Evolutionary conservation across 305 asterid genomes (phyloP), one percentile per base, ranked within the genome.

Genomic region (Vinca major): DNA sequence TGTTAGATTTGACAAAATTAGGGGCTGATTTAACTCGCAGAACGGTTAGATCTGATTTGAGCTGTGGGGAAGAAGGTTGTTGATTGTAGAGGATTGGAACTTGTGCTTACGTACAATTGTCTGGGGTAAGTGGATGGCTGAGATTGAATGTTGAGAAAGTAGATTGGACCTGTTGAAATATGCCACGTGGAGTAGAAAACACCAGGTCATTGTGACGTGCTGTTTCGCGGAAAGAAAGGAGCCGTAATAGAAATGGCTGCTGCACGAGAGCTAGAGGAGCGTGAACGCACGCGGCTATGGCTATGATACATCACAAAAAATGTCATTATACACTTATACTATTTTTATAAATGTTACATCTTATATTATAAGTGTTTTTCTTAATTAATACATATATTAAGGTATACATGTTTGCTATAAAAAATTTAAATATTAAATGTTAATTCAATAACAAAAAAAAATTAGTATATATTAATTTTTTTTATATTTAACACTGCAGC

Each of bases 231-330:
- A 79, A 75, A 75, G 80, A 58, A 74, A 80, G 45, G 89, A 82
- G 82, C 47, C 82, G 79, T 75, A 77, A 71, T 65, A 41, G 39
- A 80, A 79, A 66, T 82, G 82, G 79, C 83, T 82, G 84, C 84
- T 61, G 10, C 0, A 57, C 44, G 63, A 5, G 63, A 33, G 63
- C 62, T 57, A 1, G 3, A 14, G 1, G 48, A 3, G 65, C 47
- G 65, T 60, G 48, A 6, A 2, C 0, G 8, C 47, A 60, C 20
- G 45, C 65, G 0, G 47, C 36, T 7, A 2, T 39, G 40, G 37
- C n/a, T n/a, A 26, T 26, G 33, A 26, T 26, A 1, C 33, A 0
- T 0, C 0, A 26, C 33, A 26, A 26, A 26, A 26, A 26, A 26
- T 26, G 33, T 0, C 33, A 26, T 26, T 26, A 26, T 26, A 26